Conservation (phyloP, 192 early-diverging fungal species). For the Geosiphon pyriformis region DNA sequence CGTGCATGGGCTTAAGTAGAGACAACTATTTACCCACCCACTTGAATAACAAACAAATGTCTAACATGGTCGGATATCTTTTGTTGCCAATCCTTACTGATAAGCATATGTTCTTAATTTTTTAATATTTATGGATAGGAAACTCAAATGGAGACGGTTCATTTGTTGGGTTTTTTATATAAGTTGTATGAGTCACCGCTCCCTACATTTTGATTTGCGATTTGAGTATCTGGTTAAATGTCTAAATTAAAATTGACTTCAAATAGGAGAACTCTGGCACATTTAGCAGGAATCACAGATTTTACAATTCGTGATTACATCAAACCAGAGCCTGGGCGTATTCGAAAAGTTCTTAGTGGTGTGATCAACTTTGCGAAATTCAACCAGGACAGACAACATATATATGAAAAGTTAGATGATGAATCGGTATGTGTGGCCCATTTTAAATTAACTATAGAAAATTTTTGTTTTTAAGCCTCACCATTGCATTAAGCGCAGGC, state of each 20-base stretch:
- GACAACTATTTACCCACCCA: neutral
- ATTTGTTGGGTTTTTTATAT: neutral
- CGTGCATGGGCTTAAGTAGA: neutral
- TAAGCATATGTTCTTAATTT: no score
- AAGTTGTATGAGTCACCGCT: neutral
- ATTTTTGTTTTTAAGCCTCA: no score
- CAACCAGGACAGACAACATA: conserved; percentile 56
- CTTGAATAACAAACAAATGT: no score
- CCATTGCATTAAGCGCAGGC: no score
- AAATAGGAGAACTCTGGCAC: neutral
- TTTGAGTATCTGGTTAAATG: neutral
- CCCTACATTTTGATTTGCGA: neutral
- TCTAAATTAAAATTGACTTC: neutral
- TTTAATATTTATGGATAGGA: no score
- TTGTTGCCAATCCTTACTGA: no score
- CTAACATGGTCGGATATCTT: no score
- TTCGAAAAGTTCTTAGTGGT: conserved; percentile 67
- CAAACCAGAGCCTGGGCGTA: conserved; percentile 62
- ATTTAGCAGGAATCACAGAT: conserved; percentile 53
- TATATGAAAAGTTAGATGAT: neutral
- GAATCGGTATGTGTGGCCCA: no score
- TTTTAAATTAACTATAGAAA: no score
- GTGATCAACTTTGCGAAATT: conserved; percentile 92
- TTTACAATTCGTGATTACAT: conserved; percentile 74
- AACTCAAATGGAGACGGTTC: neutral